Percentiles rank a stretch among this genome's conserved stretches.
Evolutionary conservation across 2,329 filamentous ascomycete species (phyloP).

Genomic region (Huntiella moniliformis): DNA sequence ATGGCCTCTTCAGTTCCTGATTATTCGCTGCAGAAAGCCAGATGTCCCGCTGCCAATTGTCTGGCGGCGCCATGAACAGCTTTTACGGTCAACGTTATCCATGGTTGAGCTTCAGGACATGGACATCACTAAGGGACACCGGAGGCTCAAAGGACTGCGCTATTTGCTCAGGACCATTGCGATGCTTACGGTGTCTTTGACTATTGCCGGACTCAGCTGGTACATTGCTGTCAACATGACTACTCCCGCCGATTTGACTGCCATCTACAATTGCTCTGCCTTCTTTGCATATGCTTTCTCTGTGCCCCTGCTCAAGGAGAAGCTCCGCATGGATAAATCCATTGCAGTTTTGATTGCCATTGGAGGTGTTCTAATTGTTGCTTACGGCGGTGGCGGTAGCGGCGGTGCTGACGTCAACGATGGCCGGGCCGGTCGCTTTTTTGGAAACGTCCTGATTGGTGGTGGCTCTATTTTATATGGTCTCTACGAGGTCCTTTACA

Average conservation of each 20-base stretch:
- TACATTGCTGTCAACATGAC: constrained; percentile 90
- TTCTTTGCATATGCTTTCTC: constrained; percentile 98
- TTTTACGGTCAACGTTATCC: constrained; percentile 38
- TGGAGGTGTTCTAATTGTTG: constrained; percentile 77
- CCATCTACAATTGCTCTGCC: constrained; percentile 97
- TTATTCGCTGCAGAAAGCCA: constrained; percentile 63
- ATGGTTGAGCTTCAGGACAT: constrained; percentile 75
- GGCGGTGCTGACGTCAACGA: constrained; percentile 17
- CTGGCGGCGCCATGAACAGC: constrained; percentile 47
- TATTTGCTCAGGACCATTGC: constrained; percentile 69
- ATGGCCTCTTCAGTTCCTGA: constrained; percentile 67
- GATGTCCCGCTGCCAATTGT: constrained; percentile 66
- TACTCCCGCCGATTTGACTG: constrained; percentile 80
- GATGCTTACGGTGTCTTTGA: constrained; percentile 68
- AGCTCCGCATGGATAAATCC: constrained; percentile 66
- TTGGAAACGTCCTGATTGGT: constrained; percentile 86
- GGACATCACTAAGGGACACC: constrained; percentile 32
- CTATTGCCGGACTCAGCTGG: constrained; percentile 82
- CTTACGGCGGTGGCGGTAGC: constrained; percentile 54
- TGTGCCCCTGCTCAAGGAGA: constrained; percentile 74
- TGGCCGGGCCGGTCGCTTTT: constrained; percentile 40
- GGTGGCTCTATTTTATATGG: constrained; percentile 83
- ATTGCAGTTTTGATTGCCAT: constrained; percentile 76
- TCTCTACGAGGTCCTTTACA: constrained; percentile 94
- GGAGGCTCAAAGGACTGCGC: constrained; percentile 23